Evolutionary conservation across 768 basidiomycete genomes (phyloP), one percentile per base, ranked within the genome.

Genomic region (Psilocybe tampanensis): DNA sequence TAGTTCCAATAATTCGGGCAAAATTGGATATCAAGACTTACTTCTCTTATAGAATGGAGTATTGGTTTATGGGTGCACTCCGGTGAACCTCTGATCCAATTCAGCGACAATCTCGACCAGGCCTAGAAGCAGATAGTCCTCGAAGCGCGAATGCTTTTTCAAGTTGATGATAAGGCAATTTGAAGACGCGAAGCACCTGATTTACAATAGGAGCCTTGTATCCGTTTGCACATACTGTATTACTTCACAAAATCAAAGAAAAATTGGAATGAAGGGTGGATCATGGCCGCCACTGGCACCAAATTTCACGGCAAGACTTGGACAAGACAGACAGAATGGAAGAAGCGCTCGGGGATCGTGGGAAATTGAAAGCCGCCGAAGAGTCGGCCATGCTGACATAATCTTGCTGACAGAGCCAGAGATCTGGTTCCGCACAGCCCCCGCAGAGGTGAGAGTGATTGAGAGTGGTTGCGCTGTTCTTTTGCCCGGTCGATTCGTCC

Each of bases 381-480:
- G 33, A 7, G 13, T 39, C 13, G 36, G n/a, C 36, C 15, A 4
- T 39, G 36, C 12, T 39, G 36, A 39, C 6, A 39, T 39, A 39
- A 39, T 39, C 29, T 5, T 9, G 29, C 29, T 29, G 29, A 29
- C 36, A 3, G 36, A 13, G 12, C 36, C 15, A 5, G 36, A n/a
- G 13, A 39, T n/a, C 36, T 13, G 12, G 6, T 39, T n/a, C 36
- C 36, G 36, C 36, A 39, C 36, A 15, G 36, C 36, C 36, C n/a
- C 29, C 33, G 33, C 29, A 36, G 55, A n/a, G 15, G 5, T 19
- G 29, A 26, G 50, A 33, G 47, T 23, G 39, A 50, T 39, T 56
- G 51, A 47, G 22, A 8, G 8, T n/a, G 44, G 53, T 44, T 34
- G 43, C 55, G 47, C 49, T 51, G 48, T 44, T 56, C 55, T 44